Evolutionary conservation across 1,139 yeast species (phyloP), one percentile per base, ranked within the genome.

Genomic region (Kodamaea anthophila): DNA sequence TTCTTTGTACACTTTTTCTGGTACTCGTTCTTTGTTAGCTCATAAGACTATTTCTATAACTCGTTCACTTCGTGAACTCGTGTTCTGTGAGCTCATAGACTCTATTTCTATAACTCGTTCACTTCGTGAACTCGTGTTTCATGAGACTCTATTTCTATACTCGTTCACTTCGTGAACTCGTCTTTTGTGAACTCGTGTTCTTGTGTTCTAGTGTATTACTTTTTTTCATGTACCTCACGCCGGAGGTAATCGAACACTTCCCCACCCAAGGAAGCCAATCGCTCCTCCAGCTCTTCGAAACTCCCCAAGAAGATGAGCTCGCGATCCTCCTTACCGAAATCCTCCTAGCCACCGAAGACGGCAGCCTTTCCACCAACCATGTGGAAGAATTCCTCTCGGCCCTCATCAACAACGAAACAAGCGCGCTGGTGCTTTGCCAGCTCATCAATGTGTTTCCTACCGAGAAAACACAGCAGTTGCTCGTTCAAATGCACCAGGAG

Each of bases 361-460:
- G 40, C 1, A 35, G 34, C 16, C 34, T 66, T 18, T 42, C 45
- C 2, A 29, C 49, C 6, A 57, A 55, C 9, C 35, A 42, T 4
- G 36, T 61, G 4, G 37, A 51, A 1, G 44, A 44, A 13, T 63
- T 65, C 31, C 44, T 65, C 15, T 41, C 49, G 13, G 30, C 46
- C 7, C 50, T 58, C 14, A 55, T 65, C 21, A 55, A 46, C 28
- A 54, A 52, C 20, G 70, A 64, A 32, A 44, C 41, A 5, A 38
- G 47, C 3, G 71, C 71, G 5, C 46, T 53, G 15, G 44, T 57
- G 3, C 71, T 73, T 36, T 60, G 75, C 33, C 61, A 66, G 31
- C 58, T 70, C 1, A 49, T 69, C 19, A 66, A 67, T 39, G 62
- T 69, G 3, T 67, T 69, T 31, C 72, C 73, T 3, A 40, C 55